Evolutionary conservation across 306 rosid species (phyloP).

Genomic region (Fragaria vesca): DNA sequence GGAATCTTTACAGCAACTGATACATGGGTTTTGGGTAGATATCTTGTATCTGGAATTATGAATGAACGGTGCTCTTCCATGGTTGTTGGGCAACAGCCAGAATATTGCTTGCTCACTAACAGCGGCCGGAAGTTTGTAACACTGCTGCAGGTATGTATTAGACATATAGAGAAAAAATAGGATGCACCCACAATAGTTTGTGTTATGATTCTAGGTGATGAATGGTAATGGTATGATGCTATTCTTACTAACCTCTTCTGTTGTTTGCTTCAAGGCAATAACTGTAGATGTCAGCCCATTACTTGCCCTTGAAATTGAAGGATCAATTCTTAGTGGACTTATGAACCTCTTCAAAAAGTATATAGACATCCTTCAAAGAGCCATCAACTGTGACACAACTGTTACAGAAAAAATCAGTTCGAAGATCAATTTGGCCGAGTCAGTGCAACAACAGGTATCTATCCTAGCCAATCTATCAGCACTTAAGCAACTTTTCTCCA

Average conservation of each 20-base stretch:
- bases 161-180: neutral
- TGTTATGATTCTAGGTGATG: neutral
- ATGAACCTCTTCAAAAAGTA: conserved; percentile 53
- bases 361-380: conserved; percentile 44
- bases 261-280: conserved; percentile 38
- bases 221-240: conserved; percentile 1
- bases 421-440: conserved; percentile 44
- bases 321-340: conserved; percentile 45
- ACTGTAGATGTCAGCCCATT: conserved; percentile 51
- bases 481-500: conserved; percentile 37
- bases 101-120: conserved; percentile 62
- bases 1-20: conserved; percentile 54
- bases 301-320: conserved; percentile 54
- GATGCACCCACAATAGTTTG: neutral
- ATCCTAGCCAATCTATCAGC: conserved; percentile 63
- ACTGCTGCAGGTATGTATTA: conserved; percentile 57
- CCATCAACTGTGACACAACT: conserved; percentile 34
- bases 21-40: conserved; percentile 63
- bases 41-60: conserved; percentile 56
- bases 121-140: conserved; percentile 67
- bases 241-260: neutral
- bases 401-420: conserved; percentile 31
- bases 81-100: conserved; percentile 41
- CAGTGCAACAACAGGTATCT: conserved; percentile 56
- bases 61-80: conserved; percentile 38